A percentile compares a stretch with the other conserved stretches of the same genome.
phyloP scores from a whole-genome alignment of 306 rosid genomes.

The Gillenia trifoliata region DNA sequence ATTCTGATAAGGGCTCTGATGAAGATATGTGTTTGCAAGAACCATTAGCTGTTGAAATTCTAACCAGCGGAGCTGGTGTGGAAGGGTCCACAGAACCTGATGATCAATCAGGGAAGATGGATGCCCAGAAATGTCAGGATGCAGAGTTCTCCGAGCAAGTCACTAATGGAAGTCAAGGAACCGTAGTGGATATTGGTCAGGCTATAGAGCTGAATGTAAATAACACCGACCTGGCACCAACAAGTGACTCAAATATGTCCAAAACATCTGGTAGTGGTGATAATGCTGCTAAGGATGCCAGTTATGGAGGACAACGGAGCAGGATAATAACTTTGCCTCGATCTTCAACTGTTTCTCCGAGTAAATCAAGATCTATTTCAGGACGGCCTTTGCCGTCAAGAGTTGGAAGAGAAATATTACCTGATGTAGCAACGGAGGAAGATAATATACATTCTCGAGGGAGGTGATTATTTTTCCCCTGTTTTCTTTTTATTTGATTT shows the following conservation, averaged over 20 bases:
- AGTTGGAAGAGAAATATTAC: constrained; percentile 49
- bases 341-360: constrained; percentile 49
- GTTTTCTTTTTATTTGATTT: not conserved
- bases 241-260: constrained; percentile 29
- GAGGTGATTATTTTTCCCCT: constrained; percentile 53
- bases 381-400: constrained; percentile 44
- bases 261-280: constrained; percentile 43
- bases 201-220: constrained; percentile 39
- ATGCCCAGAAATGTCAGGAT: constrained; percentile 22
- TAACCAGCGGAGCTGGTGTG: constrained; percentile 20
- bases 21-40: constrained; percentile 28
- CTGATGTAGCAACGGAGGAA: constrained; percentile 37
- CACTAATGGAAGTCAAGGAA: constrained; percentile 28
- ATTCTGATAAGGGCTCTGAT: constrained; percentile 2
- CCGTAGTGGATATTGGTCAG: constrained; percentile 22
- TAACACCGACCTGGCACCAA: constrained; percentile 34
- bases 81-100: constrained; percentile 22
- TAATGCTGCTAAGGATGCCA: constrained; percentile 43
- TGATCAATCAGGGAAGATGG: constrained; percentile 30
- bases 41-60: constrained; percentile 32
- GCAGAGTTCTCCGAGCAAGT: constrained; percentile 28
- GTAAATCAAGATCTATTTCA: constrained; percentile 46
- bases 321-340: constrained; percentile 65
- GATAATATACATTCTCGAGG: constrained; percentile 52
- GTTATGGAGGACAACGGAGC: constrained; percentile 48